phyloP scores from a whole-genome alignment of 164 flowering plant genomes.

The Hamamelis virginiana region DNA sequence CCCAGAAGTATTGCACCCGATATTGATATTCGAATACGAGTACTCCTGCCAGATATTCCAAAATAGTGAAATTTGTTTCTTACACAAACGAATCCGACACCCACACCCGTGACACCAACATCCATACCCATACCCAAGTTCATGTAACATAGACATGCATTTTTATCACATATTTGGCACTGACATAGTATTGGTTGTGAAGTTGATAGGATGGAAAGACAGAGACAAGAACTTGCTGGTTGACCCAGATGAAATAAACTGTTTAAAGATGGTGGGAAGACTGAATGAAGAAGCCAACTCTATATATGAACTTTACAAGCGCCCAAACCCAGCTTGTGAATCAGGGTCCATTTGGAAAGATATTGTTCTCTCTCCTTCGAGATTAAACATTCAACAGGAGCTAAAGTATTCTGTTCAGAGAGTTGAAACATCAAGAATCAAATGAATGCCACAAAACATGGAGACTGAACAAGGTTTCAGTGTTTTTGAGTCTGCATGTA shows the following conservation, averaged over 20 bases:
- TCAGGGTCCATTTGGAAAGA: constrained; percentile 75
- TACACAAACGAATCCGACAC: too few species aligned
- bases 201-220: constrained; percentile 84
- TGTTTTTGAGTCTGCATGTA: background rate
- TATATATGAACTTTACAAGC: constrained; percentile 54
- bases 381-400: constrained; percentile 66
- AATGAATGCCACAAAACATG: background rate
- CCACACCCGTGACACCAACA: too few species aligned
- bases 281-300: constrained; percentile 62
- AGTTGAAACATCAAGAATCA: constrained; percentile 34
- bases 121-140: too few species aligned
- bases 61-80: too few species aligned
- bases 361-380: constrained; percentile 71
- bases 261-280: constrained; percentile 43
- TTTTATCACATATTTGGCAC: background rate
- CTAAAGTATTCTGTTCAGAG: constrained; percentile 61
- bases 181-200: constrained; percentile 19
- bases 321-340: constrained; percentile 50
- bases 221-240: constrained; percentile 65
- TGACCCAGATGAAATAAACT: constrained; percentile 68
- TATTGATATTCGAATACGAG: too few species aligned
- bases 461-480: background rate
- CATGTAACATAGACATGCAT: too few species aligned
- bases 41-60: too few species aligned
- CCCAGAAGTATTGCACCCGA: too few species aligned